Evolutionary conservation across 2,329 filamentous ascomycete species (phyloP), one percentile per base, ranked within the genome.

Genomic region (Cadophora sp.): DNA sequence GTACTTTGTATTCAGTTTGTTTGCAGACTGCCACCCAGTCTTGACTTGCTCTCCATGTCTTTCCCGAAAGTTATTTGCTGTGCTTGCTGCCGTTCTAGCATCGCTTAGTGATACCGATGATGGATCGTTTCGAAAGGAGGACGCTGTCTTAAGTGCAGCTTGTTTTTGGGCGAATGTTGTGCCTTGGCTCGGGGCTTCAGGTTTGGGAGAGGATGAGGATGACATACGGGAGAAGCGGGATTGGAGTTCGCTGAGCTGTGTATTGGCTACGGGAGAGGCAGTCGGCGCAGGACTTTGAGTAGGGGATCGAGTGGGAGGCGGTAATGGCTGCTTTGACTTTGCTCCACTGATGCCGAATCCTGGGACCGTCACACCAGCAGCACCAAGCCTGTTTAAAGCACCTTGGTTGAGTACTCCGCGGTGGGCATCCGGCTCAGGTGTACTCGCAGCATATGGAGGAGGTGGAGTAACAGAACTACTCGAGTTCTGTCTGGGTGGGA

Each of bases 341-440:
- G 75, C 69, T 67, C 74, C 76, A 2, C 86, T 86, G 69, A 92
- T 91, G 19, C 86, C 87, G 46, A 92, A 82, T 0, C 84, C 87
- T n/a, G 90, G 86, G 0, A 92, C 88, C 3, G 86, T 88, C 5
- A 92, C 81, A 14, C 90, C 90, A 24, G 89, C 87, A 70, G 85
- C 83, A 4, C 85, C 83, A 14, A 92, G 79, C 64, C 89, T 83
- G 50, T 81, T 83, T 46, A 87, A 74, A 7, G 89, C 85, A 8
- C 82, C 84, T 66, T 78, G 77, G 51, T 78, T 78, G 34, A 79
- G 69, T 60, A 77, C 73, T 29, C 74, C 77, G 59, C 67, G 75
- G 46, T 77, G 75, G n/a, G 77, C 65, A 34, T 77, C 75, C 29
- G 73, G 73, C 62, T 78, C 74, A 7, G 64, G 29, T 8, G 60